Conservation (phyloP, 345 rosid species). For the Combretum micranthum region DNA sequence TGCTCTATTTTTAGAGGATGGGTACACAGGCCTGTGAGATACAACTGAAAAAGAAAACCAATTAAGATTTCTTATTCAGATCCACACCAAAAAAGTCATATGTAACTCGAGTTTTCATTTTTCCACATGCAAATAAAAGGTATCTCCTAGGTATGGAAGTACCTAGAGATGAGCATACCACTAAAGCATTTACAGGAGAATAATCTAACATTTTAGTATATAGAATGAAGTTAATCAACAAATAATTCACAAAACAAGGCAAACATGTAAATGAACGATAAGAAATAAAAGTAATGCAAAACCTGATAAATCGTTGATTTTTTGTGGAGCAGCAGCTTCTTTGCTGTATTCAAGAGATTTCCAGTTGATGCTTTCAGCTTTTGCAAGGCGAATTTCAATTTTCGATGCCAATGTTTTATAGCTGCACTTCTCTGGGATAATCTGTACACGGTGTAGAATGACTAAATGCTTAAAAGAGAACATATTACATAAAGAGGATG, state of each 20-base stretch:
- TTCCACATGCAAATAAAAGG: background rate
- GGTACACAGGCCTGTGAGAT: slow-evolving; percentile 53
- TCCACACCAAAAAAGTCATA: too few species aligned
- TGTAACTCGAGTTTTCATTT: too few species aligned
- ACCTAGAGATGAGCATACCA: background rate
- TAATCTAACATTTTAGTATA: too few species aligned
- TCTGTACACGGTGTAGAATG: slow-evolving; percentile 21
- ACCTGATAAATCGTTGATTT: slow-evolving; percentile 45
- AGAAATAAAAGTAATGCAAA: background rate
- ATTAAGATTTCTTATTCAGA: too few species aligned
- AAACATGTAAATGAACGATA: background rate
- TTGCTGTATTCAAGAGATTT: slow-evolving; percentile 52
- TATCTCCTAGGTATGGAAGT: background rate
- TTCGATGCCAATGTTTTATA: slow-evolving; percentile 44
- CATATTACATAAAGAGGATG: too few species aligned
- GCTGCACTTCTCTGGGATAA: slow-evolving; percentile 54
- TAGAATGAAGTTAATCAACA: too few species aligned
- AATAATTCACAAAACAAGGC: too few species aligned
- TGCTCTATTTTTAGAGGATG: slow-evolving; percentile 49
- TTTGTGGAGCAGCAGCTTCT: slow-evolving; percentile 30
- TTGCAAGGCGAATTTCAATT: slow-evolving; percentile 67
- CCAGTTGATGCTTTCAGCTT: slow-evolving; percentile 61
- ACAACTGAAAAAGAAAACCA: slow-evolving; percentile 24
- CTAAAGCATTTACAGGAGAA: too few species aligned
- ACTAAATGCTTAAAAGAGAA: too few species aligned